These are phyloP conservation scores for Stagonosporopsis cucurbitacearum DNA, from an alignment of 2,329 filamentous ascomycete species.

Conservation along the genomic window DNA sequence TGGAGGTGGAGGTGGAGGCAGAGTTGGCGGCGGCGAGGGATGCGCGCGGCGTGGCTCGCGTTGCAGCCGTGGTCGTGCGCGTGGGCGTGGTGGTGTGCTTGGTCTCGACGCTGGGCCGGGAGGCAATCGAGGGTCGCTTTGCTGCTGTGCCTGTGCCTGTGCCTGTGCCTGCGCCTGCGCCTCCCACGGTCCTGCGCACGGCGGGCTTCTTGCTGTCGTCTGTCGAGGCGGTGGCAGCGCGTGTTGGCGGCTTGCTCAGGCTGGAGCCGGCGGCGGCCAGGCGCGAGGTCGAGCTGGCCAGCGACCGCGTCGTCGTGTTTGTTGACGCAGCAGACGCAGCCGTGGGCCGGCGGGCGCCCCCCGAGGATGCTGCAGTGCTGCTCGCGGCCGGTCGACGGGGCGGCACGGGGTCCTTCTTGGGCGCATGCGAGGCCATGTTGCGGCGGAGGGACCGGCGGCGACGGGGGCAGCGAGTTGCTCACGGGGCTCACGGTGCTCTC, in stretches of 20 bases:
- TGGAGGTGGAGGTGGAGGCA: background rate
- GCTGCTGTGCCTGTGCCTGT: slow-evolving; percentile 31
- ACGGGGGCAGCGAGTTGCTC: slow-evolving; percentile 24
- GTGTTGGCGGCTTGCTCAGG: slow-evolving; percentile 48
- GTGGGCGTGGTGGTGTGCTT: slow-evolving; percentile 26
- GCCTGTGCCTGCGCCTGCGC: slow-evolving; percentile 26
- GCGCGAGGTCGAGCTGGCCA: slow-evolving; percentile 33
- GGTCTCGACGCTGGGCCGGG: slow-evolving; percentile 33
- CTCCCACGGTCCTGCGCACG: slow-evolving; percentile 34
- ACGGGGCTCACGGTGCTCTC: no score
- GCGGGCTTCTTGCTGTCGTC: slow-evolving; percentile 43
- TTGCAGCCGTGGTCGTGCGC: slow-evolving; percentile 12
- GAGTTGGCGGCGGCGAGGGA: slow-evolving; percentile 33
- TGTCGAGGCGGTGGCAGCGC: slow-evolving; percentile 34
- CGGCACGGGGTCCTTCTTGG: slow-evolving; percentile 36
- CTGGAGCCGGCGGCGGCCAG: slow-evolving; percentile 36
- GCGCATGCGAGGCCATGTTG: slow-evolving; percentile 44
- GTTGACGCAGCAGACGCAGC: no score
- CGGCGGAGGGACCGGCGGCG: slow-evolving; percentile 37
- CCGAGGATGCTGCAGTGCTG: slow-evolving; percentile 26
- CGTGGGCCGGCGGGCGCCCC: no score
- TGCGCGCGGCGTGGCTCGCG: slow-evolving; percentile 34
- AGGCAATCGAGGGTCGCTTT: slow-evolving; percentile 40
- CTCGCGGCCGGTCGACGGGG: slow-evolving; percentile 37
- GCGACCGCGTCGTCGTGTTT: slow-evolving; percentile 9